Conservation (phyloP, 2,329 filamentous ascomycete genomes). For the Dothideomycetes sp. region DNA sequence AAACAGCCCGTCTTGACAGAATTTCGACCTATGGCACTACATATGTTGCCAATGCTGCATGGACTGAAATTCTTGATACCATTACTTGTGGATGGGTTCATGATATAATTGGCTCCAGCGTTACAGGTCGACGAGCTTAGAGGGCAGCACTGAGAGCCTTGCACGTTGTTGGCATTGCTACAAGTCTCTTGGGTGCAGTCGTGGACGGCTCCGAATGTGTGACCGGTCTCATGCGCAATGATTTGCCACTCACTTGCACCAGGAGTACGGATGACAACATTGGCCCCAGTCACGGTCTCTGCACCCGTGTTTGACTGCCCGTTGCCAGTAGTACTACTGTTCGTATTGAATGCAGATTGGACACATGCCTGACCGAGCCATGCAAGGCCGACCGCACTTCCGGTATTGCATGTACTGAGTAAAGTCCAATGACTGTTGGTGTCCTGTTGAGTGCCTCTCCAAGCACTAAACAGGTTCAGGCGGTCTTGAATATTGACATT, state of each 20-base stretch:
- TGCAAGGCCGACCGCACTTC: slow-evolving; percentile 76
- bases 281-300: slow-evolving; percentile 74
- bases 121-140: slow-evolving; percentile 59
- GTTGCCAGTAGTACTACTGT: slow-evolving; percentile 30
- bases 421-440: slow-evolving; percentile 89
- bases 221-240: slow-evolving; percentile 86
- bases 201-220: slow-evolving; percentile 93
- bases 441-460: slow-evolving; percentile 72
- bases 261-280: slow-evolving; percentile 72
- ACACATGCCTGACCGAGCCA: slow-evolving; percentile 88
- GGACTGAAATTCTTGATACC: slow-evolving; percentile 73
- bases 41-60: slow-evolving; percentile 89
- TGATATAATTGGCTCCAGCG: slow-evolving; percentile 73
- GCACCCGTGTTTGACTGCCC: slow-evolving; percentile 36
- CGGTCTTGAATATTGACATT: slow-evolving; percentile 60
- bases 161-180: slow-evolving; percentile 48
- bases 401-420: slow-evolving; percentile 71
- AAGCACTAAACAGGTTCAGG: slow-evolving; percentile 77
- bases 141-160: slow-evolving; percentile 69
- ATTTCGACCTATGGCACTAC: slow-evolving; percentile 69
- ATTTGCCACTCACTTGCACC: slow-evolving; percentile 79
- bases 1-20: slow-evolving; percentile 70
- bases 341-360: slow-evolving; percentile 42
- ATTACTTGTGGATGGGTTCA: slow-evolving; percentile 80
- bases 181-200: slow-evolving; percentile 72